Evolutionary conservation across 2,329 filamentous ascomycete species (phyloP).

Genomic region (Xylariaceae sp.): DNA sequence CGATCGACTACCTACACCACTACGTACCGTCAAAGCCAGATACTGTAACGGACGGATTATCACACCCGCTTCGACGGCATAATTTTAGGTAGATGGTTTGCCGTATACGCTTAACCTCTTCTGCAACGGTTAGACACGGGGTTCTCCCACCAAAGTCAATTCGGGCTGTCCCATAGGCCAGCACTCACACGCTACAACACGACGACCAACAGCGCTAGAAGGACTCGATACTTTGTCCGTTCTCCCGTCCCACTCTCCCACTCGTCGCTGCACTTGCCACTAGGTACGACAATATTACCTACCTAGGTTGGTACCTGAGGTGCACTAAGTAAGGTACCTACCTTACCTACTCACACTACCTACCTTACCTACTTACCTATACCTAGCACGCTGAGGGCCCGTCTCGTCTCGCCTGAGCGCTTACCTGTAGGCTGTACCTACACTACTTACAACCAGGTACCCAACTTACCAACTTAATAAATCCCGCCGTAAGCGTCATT

Average conservation of each 20-base stretch:
- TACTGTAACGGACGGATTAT: neutral
- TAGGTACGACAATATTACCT: too few species aligned
- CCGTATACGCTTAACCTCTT: neutral
- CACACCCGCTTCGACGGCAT: neutral
- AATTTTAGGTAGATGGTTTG: neutral
- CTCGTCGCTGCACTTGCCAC: neutral
- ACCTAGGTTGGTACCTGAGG: too few species aligned
- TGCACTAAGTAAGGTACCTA: too few species aligned
- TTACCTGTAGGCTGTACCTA: neutral
- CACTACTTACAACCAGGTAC: neutral
- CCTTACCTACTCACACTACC: too few species aligned
- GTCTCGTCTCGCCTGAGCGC: too few species aligned
- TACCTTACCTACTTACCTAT: too few species aligned
- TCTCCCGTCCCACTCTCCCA: slow-evolving; percentile 5
- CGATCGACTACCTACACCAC: neutral
- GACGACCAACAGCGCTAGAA: neutral
- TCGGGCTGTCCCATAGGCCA: too few species aligned
- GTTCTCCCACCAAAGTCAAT: slow-evolving; percentile 1
- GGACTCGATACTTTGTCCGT: neutral
- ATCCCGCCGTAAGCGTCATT: slow-evolving; percentile 15
- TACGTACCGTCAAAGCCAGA: neutral
- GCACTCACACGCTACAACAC: neutral
- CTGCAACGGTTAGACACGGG: slow-evolving; percentile 9
- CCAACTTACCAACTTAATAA: neutral
- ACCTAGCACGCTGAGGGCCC: too few species aligned